These are phyloP conservation scores for Penicillium sp. DNA, from an alignment of 2,329 filamentous ascomycete genomes.

Conservation along the genomic window DNA sequence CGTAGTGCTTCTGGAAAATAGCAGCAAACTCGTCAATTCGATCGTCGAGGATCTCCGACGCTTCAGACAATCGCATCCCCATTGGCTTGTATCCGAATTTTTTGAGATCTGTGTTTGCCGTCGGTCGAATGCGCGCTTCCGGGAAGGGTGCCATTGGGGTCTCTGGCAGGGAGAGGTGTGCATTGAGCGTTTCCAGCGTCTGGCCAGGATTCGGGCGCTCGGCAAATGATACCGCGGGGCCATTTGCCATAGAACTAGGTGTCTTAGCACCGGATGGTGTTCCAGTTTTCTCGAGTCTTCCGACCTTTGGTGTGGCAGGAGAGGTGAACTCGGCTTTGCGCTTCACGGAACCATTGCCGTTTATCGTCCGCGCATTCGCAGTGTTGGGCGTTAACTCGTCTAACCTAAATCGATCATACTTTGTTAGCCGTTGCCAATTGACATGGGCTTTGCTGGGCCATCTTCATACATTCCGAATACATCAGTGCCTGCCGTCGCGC, in stretches of 20 bases:
- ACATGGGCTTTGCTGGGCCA: neutral
- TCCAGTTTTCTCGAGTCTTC: slow-evolving; percentile 51
- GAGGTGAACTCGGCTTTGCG: slow-evolving; percentile 57
- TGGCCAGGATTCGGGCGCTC: slow-evolving; percentile 80
- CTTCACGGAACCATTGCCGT: slow-evolving; percentile 53
- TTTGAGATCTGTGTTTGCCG: slow-evolving; percentile 82
- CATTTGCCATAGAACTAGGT: slow-evolving; percentile 41
- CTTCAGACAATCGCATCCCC: slow-evolving; percentile 91
- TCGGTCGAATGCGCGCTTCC: slow-evolving; percentile 80
- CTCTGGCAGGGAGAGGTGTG: slow-evolving; percentile 68
- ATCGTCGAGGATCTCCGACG: slow-evolving; percentile 91
- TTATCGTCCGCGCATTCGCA: slow-evolving; percentile 41
- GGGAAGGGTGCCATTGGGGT: slow-evolving; percentile 71
- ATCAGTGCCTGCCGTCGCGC: slow-evolving; percentile 64
- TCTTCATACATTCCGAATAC: slow-evolving; percentile 76
- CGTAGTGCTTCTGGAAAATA: slow-evolving; percentile 73
- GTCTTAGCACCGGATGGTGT: slow-evolving; percentile 54
- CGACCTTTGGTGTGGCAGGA: slow-evolving; percentile 48
- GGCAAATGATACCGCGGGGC: slow-evolving; percentile 64
- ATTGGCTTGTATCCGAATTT: slow-evolving; percentile 91
- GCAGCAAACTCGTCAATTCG: slow-evolving; percentile 85
- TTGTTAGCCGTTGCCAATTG: neutral
- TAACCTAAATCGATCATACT: slow-evolving; percentile 51
- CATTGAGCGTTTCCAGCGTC: slow-evolving; percentile 80
- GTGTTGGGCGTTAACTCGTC: slow-evolving; percentile 71